A percentile compares a stretch with the other conserved stretches of the same genome.
Evolutionary conservation across 2,329 filamentous ascomycete genomes (phyloP).

Genomic region (Trichoderma gracile): DNA sequence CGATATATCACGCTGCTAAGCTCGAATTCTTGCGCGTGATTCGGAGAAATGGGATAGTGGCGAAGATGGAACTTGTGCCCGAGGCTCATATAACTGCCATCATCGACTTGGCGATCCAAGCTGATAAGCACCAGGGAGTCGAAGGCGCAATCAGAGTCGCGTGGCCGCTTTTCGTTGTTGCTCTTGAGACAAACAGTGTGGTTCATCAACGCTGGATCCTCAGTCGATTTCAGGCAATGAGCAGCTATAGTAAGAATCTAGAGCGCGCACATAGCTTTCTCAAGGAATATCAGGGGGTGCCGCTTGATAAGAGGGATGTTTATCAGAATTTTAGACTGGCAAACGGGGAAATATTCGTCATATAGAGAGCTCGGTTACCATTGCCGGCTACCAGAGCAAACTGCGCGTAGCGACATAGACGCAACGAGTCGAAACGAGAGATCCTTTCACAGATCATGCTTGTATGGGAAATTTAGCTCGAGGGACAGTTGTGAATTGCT

Average conservation of each 20-base stretch:
- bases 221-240: slow-evolving; percentile 35
- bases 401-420: no score
- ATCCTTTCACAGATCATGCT: no score
- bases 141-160: slow-evolving; percentile 38
- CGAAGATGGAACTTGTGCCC: slow-evolving; percentile 18
- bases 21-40: slow-evolving; percentile 32
- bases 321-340: neutral
- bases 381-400: no score
- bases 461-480: no score
- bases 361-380: neutral
- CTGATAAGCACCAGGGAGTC: slow-evolving; percentile 38
- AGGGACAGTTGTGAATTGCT: neutral
- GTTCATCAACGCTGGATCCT: slow-evolving; percentile 40
- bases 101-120: slow-evolving; percentile 39
- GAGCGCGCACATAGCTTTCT: slow-evolving; percentile 37
- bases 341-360: slow-evolving; percentile 18
- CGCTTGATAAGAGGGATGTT: slow-evolving; percentile 19
- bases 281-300: slow-evolving; percentile 30
- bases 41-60: slow-evolving; percentile 21
- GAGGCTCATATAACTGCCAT: slow-evolving; percentile 36
- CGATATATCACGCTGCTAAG: slow-evolving; percentile 39
- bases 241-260: slow-evolving; percentile 38
- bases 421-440: no score
- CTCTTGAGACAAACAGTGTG: slow-evolving; percentile 39
- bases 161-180: slow-evolving; percentile 41